Evolutionary conservation across 345 rosid species (phyloP).

Genomic region (Luvunga scandens): DNA sequence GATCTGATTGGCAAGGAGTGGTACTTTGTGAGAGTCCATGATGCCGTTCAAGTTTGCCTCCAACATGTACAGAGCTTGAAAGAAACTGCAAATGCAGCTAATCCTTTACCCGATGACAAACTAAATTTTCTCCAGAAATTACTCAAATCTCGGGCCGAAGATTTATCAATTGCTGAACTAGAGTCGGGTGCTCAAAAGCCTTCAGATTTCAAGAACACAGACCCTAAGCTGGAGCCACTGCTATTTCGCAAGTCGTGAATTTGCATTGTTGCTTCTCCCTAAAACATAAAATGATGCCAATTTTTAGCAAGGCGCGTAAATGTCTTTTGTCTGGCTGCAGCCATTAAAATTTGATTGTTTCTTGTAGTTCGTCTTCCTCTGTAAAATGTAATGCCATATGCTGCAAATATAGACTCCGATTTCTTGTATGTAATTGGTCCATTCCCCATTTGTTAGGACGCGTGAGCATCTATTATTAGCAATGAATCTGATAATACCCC

Average conservation of each 20-base stretch:
- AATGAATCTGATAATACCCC: neutral
- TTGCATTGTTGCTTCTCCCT: neutral
- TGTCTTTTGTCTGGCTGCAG: neutral
- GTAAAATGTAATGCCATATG: neutral
- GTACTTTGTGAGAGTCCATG: constrained; percentile 92
- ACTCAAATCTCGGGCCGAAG: constrained; percentile 39
- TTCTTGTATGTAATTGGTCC: neutral
- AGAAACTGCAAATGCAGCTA: constrained; percentile 26
- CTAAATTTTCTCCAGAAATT: constrained; percentile 46
- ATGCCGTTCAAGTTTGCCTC: constrained; percentile 96
- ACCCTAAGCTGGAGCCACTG: constrained; percentile 64
- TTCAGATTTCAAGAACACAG: constrained; percentile 15
- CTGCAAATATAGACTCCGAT: neutral
- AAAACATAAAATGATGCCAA: constrained; percentile 2
- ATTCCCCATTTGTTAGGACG: neutral
- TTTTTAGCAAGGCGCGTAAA: constrained; percentile 10
- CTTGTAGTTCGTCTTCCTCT: neutral
- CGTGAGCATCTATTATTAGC: neutral
- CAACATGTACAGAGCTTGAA: constrained; percentile 61
- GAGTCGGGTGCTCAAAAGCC: constrained; percentile 44
- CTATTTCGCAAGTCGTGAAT: constrained; percentile 33
- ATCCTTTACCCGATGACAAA: constrained; percentile 32
- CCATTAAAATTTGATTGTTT: neutral
- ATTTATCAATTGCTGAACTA: constrained; percentile 36
- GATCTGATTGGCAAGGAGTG: constrained; percentile 89